These are phyloP conservation scores for Amauroascus niger DNA, from an alignment of 2,329 filamentous ascomycete species.

Conservation along the genomic window DNA sequence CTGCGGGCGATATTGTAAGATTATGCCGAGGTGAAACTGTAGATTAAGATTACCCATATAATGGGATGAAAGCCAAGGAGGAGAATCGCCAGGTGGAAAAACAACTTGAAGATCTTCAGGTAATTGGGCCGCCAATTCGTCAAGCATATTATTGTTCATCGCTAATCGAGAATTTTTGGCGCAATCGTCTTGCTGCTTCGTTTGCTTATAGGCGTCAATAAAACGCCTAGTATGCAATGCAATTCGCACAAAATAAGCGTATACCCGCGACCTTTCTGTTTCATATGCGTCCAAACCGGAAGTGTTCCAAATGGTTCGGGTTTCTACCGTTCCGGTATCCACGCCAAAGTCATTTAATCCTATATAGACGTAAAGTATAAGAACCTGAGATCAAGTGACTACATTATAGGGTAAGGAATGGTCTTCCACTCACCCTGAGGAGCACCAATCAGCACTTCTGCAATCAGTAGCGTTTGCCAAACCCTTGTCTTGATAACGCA, in stretches of 20 bases:
- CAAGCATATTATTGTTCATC: conserved; percentile 66
- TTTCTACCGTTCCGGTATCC: conserved; percentile 64
- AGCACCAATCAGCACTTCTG: conserved; percentile 86
- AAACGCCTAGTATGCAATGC: conserved; percentile 70
- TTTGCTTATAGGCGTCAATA: conserved; percentile 61
- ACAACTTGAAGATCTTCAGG: conserved; percentile 68
- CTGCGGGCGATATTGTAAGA: conserved; percentile 81
- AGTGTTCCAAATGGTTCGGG: conserved; percentile 54
- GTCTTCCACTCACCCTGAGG: conserved; percentile 60
- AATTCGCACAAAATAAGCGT: conserved; percentile 67
- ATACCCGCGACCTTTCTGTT: conserved; percentile 69
- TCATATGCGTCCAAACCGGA: conserved; percentile 65
- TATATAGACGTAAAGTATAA: conserved; percentile 26
- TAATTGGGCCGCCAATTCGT: conserved; percentile 64
- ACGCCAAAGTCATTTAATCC: conserved; percentile 72
- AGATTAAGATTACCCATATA: conserved; percentile 83
- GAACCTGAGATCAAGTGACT: background rate
- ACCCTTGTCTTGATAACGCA: conserved; percentile 77
- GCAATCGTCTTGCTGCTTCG: conserved; percentile 75
- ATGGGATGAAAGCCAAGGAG: conserved; percentile 76
- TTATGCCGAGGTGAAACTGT: conserved; percentile 75
- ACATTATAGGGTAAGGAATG: background rate
- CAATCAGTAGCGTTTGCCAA: conserved; percentile 79
- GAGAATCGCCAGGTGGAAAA: conserved; percentile 66
- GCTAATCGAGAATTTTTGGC: conserved; percentile 74